These are phyloP conservation scores for Candida germanica DNA, from an alignment of 805 yeast genomes.

Conservation along the genomic window DNA sequence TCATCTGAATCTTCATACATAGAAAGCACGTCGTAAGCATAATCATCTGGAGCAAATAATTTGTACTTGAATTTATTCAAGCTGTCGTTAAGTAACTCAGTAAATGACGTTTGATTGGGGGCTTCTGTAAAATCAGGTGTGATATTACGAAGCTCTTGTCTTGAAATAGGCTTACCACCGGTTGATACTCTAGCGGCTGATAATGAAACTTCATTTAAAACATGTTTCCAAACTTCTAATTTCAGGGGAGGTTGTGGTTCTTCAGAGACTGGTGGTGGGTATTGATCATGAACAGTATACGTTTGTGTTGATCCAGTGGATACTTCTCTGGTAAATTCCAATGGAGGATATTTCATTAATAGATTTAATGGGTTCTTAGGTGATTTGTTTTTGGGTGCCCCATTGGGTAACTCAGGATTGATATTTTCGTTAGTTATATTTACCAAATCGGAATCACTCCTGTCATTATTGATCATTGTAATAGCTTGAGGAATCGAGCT, in stretches of 20 bases:
- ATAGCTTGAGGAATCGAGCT: too few relatives aligned
- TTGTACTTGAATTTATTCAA: neutral
- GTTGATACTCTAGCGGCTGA: constrained; percentile 36
- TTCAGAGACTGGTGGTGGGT: too few relatives aligned
- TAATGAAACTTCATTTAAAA: constrained; percentile 32
- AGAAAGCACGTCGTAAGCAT: constrained; percentile 1
- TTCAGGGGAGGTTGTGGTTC: neutral
- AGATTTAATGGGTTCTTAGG: too few relatives aligned
- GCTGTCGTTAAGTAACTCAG: neutral
- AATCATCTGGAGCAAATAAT: neutral
- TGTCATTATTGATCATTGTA: too few relatives aligned
- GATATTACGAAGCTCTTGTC: constrained; percentile 20
- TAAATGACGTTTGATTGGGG: neutral
- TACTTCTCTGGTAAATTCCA: too few relatives aligned
- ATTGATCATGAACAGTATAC: too few relatives aligned
- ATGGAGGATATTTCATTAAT: too few relatives aligned
- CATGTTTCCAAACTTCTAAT: constrained; percentile 26
- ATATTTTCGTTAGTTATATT: too few relatives aligned
- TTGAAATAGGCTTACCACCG: constrained; percentile 24
- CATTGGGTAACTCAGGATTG: too few relatives aligned
- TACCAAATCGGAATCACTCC: too few relatives aligned
- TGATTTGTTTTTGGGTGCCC: too few relatives aligned
- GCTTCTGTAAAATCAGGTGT: constrained; percentile 21
- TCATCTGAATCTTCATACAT: constrained; percentile 6
- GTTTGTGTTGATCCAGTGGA: too few relatives aligned